Percentiles rank a stretch among this genome's conserved stretches.
Conservation (phyloP, 2,329 filamentous ascomycete genomes). For the Claviceps africana region DNA sequence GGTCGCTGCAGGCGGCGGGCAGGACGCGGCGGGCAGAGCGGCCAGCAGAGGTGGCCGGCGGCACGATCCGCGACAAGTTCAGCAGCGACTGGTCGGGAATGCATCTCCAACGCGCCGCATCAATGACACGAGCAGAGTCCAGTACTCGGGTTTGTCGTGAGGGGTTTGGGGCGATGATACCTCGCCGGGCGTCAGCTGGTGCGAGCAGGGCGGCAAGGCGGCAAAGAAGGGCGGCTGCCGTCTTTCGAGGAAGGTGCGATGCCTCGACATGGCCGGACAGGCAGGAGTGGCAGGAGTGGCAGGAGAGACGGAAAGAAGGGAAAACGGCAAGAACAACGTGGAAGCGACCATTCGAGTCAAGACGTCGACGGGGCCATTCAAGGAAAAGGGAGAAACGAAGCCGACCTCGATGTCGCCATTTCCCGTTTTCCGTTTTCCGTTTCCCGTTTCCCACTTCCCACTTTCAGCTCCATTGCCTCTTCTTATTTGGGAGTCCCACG, state of each 20-base stretch:
- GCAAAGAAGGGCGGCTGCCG: neutral
- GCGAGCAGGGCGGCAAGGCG: neutral
- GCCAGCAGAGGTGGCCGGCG: neutral
- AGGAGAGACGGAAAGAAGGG: too few species aligned
- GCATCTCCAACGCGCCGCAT: neutral
- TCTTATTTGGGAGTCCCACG: too few species aligned
- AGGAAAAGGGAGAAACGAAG: constrained; percentile 2
- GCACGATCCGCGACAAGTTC: neutral
- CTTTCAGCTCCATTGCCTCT: too few species aligned
- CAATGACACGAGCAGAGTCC: too few species aligned
- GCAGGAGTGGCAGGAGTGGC: too few species aligned
- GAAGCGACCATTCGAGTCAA: neutral
- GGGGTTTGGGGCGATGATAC: neutral
- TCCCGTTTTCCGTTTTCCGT: too few species aligned
- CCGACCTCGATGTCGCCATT: neutral
- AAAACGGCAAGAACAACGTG: neutral
- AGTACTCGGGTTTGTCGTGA: neutral
- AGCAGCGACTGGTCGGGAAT: neutral
- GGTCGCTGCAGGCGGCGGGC: neutral
- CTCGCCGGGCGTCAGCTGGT: constrained; percentile 1
- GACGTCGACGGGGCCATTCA: neutral
- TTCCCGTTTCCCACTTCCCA: too few species aligned
- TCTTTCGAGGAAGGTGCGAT: neutral
- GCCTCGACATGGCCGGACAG: too few species aligned
- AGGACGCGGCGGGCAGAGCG: too few species aligned